phyloP scores from a whole-genome alignment of 257 asterid genomes.

The Coffea canephora region DNA sequence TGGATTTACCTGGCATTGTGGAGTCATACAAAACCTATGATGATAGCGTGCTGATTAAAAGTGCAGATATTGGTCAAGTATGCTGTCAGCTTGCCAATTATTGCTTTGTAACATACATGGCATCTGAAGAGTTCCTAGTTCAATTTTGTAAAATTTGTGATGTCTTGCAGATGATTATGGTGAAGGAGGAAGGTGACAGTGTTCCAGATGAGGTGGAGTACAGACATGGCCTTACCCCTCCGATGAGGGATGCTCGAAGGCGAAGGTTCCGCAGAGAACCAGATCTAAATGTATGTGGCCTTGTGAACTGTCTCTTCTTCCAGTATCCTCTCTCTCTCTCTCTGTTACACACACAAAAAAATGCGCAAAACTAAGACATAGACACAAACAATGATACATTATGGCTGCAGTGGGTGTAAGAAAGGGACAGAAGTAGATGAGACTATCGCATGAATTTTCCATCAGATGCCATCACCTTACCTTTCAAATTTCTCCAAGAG shows the following conservation, averaged over 20 bases:
- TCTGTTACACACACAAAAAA: background rate
- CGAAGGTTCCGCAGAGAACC: slow-evolving; percentile 95
- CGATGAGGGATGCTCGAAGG: slow-evolving; percentile 97
- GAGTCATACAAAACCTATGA: slow-evolving; percentile 95
- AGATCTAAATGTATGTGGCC: slow-evolving; percentile 63
- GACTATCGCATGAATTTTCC: slow-evolving; percentile 1
- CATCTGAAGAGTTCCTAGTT: background rate
- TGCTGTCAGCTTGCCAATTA: background rate
- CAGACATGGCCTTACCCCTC: slow-evolving; percentile 79
- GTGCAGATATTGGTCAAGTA: slow-evolving; percentile 97
- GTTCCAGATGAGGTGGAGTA: slow-evolving; percentile 44
- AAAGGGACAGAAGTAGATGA: background rate
- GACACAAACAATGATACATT: background rate
- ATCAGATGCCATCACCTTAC: background rate
- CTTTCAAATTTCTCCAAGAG: background rate
- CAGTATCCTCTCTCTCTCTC: background rate
- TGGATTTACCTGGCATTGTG: slow-evolving; percentile 85
- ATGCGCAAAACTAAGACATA: background rate
- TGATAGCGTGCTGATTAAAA: slow-evolving; percentile 80
- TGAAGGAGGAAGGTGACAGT: slow-evolving; percentile 46
- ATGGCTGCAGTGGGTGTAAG: background rate
- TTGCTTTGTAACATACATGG: background rate
- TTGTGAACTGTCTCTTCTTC: background rate
- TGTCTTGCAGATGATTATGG: slow-evolving; percentile 46
- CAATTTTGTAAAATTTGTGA: slow-evolving; percentile 8